Percentiles rank a stretch among this genome's conserved stretches.
Evolutionary conservation across 2,329 filamentous ascomycete genomes (phyloP).

Genomic region (Cladosporium cucumerinum): DNA sequence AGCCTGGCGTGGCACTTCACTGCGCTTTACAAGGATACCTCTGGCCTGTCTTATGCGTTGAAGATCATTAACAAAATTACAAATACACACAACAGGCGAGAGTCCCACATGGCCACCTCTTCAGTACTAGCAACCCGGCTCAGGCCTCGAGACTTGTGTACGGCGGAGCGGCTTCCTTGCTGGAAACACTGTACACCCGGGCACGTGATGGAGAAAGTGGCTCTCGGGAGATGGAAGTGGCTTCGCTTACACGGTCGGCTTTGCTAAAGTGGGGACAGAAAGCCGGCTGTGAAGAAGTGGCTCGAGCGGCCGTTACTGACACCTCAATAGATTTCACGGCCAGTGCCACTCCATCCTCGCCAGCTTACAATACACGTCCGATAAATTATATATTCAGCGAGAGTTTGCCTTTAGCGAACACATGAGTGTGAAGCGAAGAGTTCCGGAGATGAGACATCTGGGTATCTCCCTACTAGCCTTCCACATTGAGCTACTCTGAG

Average conservation of each 20-base stretch:
- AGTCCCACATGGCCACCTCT: not conserved
- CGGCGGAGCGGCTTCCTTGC: not conserved
- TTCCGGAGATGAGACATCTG: constrained; percentile 7
- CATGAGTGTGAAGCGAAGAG: constrained; percentile 4
- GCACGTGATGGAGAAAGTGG: constrained; percentile 9
- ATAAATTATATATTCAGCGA: not conserved
- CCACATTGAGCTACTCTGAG: constrained; percentile 5
- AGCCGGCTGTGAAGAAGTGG: not conserved
- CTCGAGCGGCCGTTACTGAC: not conserved
- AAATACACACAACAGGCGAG: not conserved
- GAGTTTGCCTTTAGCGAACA: not conserved
- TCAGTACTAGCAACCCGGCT: not conserved
- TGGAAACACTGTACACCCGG: not conserved
- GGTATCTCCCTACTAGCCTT: constrained; percentile 9
- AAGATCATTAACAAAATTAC: not conserved
- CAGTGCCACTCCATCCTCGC: not conserved
- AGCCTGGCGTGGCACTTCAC: not conserved
- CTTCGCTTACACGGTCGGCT: not conserved
- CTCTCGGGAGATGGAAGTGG: not conserved
- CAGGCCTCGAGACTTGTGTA: not conserved
- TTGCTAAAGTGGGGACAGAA: not conserved
- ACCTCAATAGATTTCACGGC: not conserved
- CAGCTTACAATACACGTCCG: not conserved
- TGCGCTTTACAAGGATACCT: not conserved
- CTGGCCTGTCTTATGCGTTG: not conserved